Evolutionary conservation across 805 yeast genomes (phyloP).

Genomic region (Candida sonorensis): DNA sequence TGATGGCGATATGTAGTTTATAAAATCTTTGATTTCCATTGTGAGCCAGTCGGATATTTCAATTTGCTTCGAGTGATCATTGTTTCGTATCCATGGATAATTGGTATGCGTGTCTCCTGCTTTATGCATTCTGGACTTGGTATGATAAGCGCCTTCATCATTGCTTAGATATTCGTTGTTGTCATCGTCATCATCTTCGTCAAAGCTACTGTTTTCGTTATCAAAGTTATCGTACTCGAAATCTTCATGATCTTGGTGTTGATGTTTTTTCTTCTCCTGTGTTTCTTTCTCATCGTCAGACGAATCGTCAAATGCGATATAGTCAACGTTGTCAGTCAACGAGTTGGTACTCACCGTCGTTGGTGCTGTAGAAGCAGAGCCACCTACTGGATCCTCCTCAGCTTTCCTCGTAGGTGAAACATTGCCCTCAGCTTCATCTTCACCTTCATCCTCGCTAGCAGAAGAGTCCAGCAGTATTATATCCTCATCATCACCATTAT

Average conservation of each 20-base stretch:
- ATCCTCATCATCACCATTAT: constrained; percentile 9
- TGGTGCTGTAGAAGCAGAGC: too few relatives aligned
- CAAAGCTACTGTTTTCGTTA: constrained; percentile 8
- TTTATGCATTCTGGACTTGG: constrained; percentile 20
- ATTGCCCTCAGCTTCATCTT: too few relatives aligned
- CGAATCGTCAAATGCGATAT: constrained; percentile 42
- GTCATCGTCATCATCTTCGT: constrained; percentile 27
- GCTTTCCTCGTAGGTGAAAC: constrained; percentile 2
- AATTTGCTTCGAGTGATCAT: constrained; percentile 68
- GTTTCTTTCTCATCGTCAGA: constrained; percentile 31
- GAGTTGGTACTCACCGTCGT: constrained; percentile 23
- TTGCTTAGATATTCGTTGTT: constrained; percentile 38
- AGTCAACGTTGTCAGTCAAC: constrained; percentile 41
- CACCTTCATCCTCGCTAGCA: constrained; percentile 1
- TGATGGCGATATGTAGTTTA: constrained; percentile 80
- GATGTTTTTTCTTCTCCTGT: constrained; percentile 2
- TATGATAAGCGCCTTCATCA: constrained; percentile 30
- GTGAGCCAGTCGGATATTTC: constrained; percentile 86
- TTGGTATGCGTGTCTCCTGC: constrained; percentile 27
- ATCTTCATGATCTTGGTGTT: constrained; percentile 21
- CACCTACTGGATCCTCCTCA: neutral
- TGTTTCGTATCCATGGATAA: constrained; percentile 73
- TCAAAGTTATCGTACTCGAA: constrained; percentile 29
- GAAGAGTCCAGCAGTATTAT: constrained; percentile 5
- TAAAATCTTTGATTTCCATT: constrained; percentile 77